Conservation (phyloP, 2,329 filamentous ascomycete genomes). For the Xylariaceae sp. region DNA sequence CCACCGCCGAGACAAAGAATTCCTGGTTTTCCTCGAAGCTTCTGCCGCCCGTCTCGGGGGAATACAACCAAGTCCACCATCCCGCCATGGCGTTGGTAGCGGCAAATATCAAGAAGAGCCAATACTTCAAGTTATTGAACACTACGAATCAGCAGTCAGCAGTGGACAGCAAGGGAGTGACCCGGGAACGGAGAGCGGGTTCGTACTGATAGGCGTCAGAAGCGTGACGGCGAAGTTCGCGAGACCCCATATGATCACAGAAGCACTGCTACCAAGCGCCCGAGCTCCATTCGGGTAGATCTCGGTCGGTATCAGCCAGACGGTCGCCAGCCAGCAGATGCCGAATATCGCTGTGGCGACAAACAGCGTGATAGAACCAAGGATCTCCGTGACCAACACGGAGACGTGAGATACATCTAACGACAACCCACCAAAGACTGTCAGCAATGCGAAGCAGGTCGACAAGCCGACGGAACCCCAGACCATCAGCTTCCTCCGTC, state of each 20-base stretch:
- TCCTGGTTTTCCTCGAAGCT: conserved; percentile 56
- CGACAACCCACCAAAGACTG: conserved; percentile 45
- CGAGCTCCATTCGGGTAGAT: conserved; percentile 51
- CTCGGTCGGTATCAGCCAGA: conserved; percentile 56
- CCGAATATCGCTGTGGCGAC: conserved; percentile 56
- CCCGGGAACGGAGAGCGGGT: not conserved
- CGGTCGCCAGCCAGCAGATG: conserved; percentile 53
- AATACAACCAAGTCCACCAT: conserved; percentile 44
- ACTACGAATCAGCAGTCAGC: conserved; percentile 19
- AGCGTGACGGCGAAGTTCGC: conserved; percentile 55
- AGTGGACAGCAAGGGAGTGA: not conserved
- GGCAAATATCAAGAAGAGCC: conserved; percentile 52
- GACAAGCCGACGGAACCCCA: conserved; percentile 46
- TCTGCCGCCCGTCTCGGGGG: conserved; percentile 51
- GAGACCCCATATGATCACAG: conserved; percentile 51
- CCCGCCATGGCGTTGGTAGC: conserved; percentile 50
- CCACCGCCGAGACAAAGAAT: conserved; percentile 49
- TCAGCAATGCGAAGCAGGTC: conserved; percentile 45
- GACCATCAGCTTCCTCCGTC: conserved; percentile 48
- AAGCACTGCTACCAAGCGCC: conserved; percentile 49
- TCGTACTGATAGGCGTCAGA: conserved; percentile 43
- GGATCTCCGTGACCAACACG: conserved; percentile 39
- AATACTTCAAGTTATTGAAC: conserved; percentile 56
- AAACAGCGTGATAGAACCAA: conserved; percentile 48
- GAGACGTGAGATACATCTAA: conserved; percentile 36